These are phyloP conservation scores for Coprinopsis cinerea DNA, from an alignment of 768 basidiomycete genomes.

Conservation along the genomic window DNA sequence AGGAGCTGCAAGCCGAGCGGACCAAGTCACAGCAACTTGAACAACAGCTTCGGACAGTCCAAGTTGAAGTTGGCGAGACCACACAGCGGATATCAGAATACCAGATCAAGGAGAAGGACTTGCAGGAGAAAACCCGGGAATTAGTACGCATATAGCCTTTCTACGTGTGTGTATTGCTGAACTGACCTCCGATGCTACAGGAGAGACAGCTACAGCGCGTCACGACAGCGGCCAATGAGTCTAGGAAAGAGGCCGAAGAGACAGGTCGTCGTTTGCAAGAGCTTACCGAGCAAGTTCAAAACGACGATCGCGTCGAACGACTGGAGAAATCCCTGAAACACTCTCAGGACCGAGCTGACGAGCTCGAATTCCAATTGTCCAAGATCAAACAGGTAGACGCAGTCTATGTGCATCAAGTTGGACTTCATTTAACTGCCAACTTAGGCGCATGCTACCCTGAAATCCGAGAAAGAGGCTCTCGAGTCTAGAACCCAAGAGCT, in stretches of 20 bases:
- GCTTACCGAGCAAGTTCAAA: constrained; percentile 76
- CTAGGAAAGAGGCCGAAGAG: constrained; percentile 47
- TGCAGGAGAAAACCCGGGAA: constrained; percentile 48
- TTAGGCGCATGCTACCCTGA: constrained; percentile 53
- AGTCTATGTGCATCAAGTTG: not conserved
- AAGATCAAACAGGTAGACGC: constrained; percentile 66
- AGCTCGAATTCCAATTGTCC: constrained; percentile 76
- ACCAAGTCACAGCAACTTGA: constrained; percentile 33
- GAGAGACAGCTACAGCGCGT: constrained; percentile 71
- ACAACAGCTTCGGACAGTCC: constrained; percentile 36
- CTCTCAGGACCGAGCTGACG: constrained; percentile 76
- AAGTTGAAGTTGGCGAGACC: constrained; percentile 31
- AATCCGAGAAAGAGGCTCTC: constrained; percentile 54
- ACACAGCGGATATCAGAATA: constrained; percentile 35
- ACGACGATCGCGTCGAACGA: constrained; percentile 73
- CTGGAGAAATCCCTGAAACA: constrained; percentile 70
- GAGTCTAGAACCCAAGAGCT: constrained; percentile 39
- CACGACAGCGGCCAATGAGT: constrained; percentile 46
- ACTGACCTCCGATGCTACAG: constrained; percentile 28
- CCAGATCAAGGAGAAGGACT: constrained; percentile 47
- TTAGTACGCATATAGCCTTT: constrained; percentile 31
- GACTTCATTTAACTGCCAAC: not conserved
- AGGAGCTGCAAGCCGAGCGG: constrained; percentile 37
- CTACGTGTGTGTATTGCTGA: constrained; percentile 1
- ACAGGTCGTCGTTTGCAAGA: constrained; percentile 58